A percentile compares a stretch with the other conserved stretches of the same genome.
Conservation (phyloP, 148 eudicot genomes). For the Spergularia bocconei region DNA sequence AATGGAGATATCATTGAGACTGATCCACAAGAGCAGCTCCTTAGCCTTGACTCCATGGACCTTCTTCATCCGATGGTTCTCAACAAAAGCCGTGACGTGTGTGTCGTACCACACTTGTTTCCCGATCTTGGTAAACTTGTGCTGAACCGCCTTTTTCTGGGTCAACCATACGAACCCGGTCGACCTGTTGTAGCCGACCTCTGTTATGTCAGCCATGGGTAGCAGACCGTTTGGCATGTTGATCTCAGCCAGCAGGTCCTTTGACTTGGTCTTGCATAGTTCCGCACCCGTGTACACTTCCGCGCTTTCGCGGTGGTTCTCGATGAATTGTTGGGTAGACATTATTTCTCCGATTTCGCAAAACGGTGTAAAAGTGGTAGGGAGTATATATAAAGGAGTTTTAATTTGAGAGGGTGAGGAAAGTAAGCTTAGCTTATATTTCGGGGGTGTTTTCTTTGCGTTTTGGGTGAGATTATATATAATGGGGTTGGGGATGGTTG, state of each 20-base stretch:
- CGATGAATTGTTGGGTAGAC: slow-evolving; percentile 34
- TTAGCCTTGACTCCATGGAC: slow-evolving; percentile 64
- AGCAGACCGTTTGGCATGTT: slow-evolving; percentile 57
- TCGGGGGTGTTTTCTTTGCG: too few species aligned
- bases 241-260: slow-evolving; percentile 39
- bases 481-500: too few species aligned
- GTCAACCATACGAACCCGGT: slow-evolving; percentile 67
- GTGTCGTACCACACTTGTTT: slow-evolving; percentile 40
- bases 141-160: slow-evolving; percentile 46
- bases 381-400: background rate
- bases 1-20: slow-evolving; percentile 49
- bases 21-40: slow-evolving; percentile 59
- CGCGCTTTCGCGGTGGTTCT: slow-evolving; percentile 46
- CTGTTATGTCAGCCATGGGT: slow-evolving; percentile 47
- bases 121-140: slow-evolving; percentile 38
- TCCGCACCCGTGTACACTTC: slow-evolving; percentile 43
- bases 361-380: background rate
- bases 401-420: too few species aligned
- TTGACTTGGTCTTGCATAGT: slow-evolving; percentile 50
- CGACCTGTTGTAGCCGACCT: slow-evolving; percentile 45
- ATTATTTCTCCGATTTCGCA: slow-evolving; percentile 21
- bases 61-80: slow-evolving; percentile 49
- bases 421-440: too few species aligned
- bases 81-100: slow-evolving; percentile 65
- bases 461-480: too few species aligned